phyloP scores from a whole-genome alignment of 768 basidiomycete species.

The Boletus subcaerulescens region DNA sequence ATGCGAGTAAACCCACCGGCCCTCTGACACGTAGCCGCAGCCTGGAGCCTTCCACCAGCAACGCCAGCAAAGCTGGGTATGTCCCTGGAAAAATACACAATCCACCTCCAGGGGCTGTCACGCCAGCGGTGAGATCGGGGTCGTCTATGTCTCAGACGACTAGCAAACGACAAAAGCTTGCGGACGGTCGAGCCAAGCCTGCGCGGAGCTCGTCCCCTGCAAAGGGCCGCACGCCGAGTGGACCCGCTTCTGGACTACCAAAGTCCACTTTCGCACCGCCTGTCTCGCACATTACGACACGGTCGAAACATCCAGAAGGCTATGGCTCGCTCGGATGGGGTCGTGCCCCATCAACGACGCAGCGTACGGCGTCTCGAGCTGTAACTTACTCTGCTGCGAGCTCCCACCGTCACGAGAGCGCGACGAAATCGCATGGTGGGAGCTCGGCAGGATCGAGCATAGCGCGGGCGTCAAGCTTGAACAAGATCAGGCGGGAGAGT shows the following conservation, averaged over 20 bases:
- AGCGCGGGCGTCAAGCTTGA: conserved; percentile 19
- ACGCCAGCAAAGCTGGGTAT: conserved; percentile 19
- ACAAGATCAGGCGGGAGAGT: conserved; percentile 68
- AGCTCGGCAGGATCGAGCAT: conserved; percentile 7
- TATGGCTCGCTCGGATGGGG: conserved; percentile 32
- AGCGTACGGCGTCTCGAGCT: conserved; percentile 28
- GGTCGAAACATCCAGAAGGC: conserved; percentile 27
- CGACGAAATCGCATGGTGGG: conserved; percentile 15
- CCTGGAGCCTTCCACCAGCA: conserved; percentile 20
- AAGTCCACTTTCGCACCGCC: neutral
- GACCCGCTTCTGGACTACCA: conserved; percentile 13
- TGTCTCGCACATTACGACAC: conserved; percentile 19
- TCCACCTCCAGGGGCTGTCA: conserved; percentile 39
- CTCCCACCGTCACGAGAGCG: conserved; percentile 4
- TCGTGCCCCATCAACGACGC: conserved; percentile 34
- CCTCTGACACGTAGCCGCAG: conserved; percentile 27
- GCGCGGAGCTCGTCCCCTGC: conserved; percentile 24
- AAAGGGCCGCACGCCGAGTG: conserved; percentile 29
- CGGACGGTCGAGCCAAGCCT: conserved; percentile 34
- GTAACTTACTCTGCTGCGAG: conserved; percentile 8
- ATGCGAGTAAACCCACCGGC: conserved; percentile 14
- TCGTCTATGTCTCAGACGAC: conserved; percentile 43
- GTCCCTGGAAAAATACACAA: conserved; percentile 32
- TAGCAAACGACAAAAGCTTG: conserved; percentile 61
- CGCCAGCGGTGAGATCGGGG: conserved; percentile 58